These are phyloP conservation scores for Leccinum variabile DNA, from an alignment of 1,284 basidiomycete genomes.

Conservation along the genomic window DNA sequence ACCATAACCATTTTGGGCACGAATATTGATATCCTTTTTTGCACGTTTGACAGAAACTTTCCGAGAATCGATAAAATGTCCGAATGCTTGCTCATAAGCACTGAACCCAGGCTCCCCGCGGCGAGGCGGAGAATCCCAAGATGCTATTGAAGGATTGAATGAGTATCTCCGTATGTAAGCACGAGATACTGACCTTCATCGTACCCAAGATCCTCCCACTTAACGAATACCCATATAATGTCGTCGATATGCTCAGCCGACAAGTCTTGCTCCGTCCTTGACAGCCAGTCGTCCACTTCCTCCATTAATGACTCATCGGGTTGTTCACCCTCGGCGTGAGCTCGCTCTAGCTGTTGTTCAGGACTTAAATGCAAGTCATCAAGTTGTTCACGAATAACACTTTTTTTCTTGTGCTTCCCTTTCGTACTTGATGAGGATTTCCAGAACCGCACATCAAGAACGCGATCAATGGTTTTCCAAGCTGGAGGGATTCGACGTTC, in stretches of 20 bases:
- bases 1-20: slow-evolving; percentile 49
- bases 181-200: slow-evolving; percentile 67
- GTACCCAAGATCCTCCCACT: slow-evolving; percentile 90
- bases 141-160: slow-evolving; percentile 49
- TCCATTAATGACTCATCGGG: slow-evolving; percentile 52
- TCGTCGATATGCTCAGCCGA: slow-evolving; percentile 51
- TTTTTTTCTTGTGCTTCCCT: slow-evolving; percentile 27
- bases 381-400: slow-evolving; percentile 33
- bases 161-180: not conserved
- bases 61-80: slow-evolving; percentile 64
- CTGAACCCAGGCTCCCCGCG: slow-evolving; percentile 54
- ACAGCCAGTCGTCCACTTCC: slow-evolving; percentile 62
- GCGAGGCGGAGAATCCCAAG: slow-evolving; percentile 87
- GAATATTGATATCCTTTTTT: slow-evolving; percentile 40
- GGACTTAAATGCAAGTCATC: slow-evolving; percentile 29
- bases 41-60: slow-evolving; percentile 59
- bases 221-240: slow-evolving; percentile 80
- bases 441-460: slow-evolving; percentile 77
- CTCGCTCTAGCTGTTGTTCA: slow-evolving; percentile 40
- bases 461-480: slow-evolving; percentile 81
- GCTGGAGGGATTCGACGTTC: slow-evolving; percentile 66
- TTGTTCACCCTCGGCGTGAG: slow-evolving; percentile 57
- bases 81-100: slow-evolving; percentile 67
- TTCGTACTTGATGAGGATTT: slow-evolving; percentile 10
- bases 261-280: slow-evolving; percentile 45